Evolutionary conservation across 305 asterid species (phyloP).

Genomic region (Solanum aculeatissimum): DNA sequence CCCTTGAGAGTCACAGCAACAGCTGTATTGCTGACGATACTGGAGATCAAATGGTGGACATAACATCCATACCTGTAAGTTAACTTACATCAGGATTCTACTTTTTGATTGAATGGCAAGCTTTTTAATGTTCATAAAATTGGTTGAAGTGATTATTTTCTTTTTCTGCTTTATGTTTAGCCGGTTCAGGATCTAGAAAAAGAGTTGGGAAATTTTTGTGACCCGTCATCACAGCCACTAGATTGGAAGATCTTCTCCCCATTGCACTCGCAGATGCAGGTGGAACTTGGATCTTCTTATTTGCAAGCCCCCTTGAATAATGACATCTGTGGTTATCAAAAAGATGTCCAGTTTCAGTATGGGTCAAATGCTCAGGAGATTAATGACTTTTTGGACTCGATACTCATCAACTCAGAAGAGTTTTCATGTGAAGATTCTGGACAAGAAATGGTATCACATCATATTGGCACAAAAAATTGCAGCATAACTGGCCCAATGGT

Average conservation of each 20-base stretch:
- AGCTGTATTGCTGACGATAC: constrained; percentile 24
- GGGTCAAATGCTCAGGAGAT: constrained; percentile 46
- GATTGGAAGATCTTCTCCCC: constrained; percentile 77
- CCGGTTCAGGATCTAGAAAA: constrained; percentile 58
- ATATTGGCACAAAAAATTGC: not conserved
- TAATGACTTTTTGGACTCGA: constrained; percentile 39
- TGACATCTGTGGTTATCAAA: constrained; percentile 19
- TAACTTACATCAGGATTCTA: not conserved
- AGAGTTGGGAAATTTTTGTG: constrained; percentile 24
- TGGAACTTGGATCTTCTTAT: constrained; percentile 50
- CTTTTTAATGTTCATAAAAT: not conserved
- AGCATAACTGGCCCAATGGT: not conserved
- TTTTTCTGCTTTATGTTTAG: constrained; percentile 18
- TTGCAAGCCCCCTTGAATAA: constrained; percentile 10
- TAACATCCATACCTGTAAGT: constrained; percentile 42
- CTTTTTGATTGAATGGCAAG: not conserved
- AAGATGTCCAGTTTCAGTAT: constrained; percentile 23
- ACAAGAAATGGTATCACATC: not conserved
- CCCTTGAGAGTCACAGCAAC: constrained; percentile 20
- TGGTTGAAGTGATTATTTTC: not conserved
- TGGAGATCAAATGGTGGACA: constrained; percentile 24
- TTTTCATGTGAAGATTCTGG: constrained; percentile 16
- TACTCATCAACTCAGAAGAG: constrained; percentile 43
- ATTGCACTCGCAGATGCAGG: constrained; percentile 53
- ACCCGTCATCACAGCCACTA: constrained; percentile 20